These are phyloP conservation scores for Apium graveolens DNA, from an alignment of 129 eudicot species.

Conservation along the genomic window DNA sequence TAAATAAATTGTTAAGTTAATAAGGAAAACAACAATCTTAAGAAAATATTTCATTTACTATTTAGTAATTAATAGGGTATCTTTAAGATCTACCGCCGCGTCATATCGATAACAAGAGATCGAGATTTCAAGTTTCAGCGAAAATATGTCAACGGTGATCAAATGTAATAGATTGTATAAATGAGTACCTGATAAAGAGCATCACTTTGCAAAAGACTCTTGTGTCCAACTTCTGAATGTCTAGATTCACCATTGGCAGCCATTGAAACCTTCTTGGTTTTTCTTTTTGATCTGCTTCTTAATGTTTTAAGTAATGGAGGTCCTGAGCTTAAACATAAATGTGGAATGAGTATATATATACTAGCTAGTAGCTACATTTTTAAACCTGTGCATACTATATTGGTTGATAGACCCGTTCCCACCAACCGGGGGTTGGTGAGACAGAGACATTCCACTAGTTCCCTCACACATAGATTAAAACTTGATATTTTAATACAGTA, in stretches of 20 bases:
- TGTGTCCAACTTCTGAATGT: constrained; percentile 82
- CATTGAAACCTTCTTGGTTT: constrained; percentile 12
- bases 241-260: constrained; percentile 37
- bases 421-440: constrained; percentile 1
- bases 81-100: background rate
- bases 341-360: constrained; percentile 31
- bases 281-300: background rate
- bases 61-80: background rate
- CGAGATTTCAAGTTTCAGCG: background rate
- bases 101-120: background rate
- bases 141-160: background rate
- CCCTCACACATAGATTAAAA: background rate
- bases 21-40: background rate
- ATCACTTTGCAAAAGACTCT: constrained; percentile 82
- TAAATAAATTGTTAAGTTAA: background rate
- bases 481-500: background rate
- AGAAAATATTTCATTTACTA: no score
- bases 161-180: background rate
- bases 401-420: background rate
- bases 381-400: background rate
- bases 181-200: constrained; percentile 59
- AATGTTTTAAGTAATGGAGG: background rate
- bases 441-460: background rate
- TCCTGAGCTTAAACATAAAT: constrained; percentile 18
- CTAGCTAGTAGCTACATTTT: no score